A percentile compares a stretch with the other conserved stretches of the same genome.
phyloP scores from a whole-genome alignment of 306 rosid species.

The Prunus davidiana region DNA sequence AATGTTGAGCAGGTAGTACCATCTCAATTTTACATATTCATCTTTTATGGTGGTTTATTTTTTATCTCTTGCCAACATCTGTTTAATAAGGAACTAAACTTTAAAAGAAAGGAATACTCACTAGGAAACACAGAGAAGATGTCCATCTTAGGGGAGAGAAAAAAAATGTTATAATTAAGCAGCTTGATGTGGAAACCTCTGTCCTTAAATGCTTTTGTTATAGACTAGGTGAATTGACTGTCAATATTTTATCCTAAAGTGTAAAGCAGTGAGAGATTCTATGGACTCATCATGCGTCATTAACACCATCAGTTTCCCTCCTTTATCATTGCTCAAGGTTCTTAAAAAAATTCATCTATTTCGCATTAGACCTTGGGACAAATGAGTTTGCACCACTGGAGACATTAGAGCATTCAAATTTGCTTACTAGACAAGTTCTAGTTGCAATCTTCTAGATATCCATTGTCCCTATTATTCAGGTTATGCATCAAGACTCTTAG shows the following conservation, averaged over 20 bases:
- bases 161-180: not conserved
- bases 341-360: not conserved
- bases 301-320: not conserved
- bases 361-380: not conserved
- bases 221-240: constrained; percentile 9
- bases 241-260: not conserved
- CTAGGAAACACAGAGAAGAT: not conserved
- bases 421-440: not conserved
- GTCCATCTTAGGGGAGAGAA: not conserved
- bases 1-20: constrained; percentile 74
- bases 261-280: not conserved
- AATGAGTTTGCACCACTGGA: not conserved
- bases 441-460: not conserved
- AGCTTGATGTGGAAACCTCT: constrained; percentile 6
- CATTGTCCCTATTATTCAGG: not conserved
- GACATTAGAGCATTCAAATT: not conserved
- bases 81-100: not conserved
- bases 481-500: not conserved
- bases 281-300: constrained; percentile 7
- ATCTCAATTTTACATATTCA: constrained; percentile 12
- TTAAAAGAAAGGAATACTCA: not conserved
- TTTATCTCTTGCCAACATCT: constrained; percentile 14
- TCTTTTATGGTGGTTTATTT: constrained; percentile 15
- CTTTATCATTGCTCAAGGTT: not conserved
- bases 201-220: constrained; percentile 17